Conservation (phyloP, 352 stramenopile genomes). For the Globisporangium cylindrosporum region DNA sequence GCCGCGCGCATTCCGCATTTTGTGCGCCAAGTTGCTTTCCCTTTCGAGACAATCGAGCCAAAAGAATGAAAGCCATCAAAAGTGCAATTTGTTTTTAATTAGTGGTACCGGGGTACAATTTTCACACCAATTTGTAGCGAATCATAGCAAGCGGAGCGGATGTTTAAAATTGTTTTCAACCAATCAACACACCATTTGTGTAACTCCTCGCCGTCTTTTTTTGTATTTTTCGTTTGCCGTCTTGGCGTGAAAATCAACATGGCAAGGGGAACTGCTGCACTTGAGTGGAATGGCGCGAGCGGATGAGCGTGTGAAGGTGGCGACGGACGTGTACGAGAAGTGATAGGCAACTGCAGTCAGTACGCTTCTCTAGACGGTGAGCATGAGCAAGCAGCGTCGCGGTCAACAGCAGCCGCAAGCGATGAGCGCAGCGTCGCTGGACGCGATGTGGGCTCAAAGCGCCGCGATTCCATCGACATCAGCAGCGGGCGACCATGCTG, state of each 20-base stretch:
- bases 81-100: background rate
- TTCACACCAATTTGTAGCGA: background rate
- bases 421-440: background rate
- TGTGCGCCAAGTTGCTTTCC: background rate
- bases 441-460: conserved; percentile 6
- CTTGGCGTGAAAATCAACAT: background rate
- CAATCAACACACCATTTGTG: background rate
- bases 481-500: background rate
- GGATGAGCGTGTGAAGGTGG: background rate
- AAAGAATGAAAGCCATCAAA: background rate
- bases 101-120: background rate
- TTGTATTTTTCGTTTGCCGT: too few relatives aligned
- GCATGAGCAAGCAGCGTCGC: conserved; percentile 14
- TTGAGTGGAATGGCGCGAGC: background rate
- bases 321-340: background rate
- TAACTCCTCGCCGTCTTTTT: too few relatives aligned
- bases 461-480: background rate
- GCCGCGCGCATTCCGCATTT: background rate
- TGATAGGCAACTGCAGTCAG: background rate
- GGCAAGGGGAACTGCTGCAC: background rate
- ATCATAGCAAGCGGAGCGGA: background rate
- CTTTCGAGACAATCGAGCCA: background rate
- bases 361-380: background rate
- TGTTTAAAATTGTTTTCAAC: background rate
- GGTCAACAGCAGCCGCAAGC: conserved; percentile 1